Conservation (phyloP, 2,329 filamentous ascomycete species). For the Orbilia oligospora region DNA sequence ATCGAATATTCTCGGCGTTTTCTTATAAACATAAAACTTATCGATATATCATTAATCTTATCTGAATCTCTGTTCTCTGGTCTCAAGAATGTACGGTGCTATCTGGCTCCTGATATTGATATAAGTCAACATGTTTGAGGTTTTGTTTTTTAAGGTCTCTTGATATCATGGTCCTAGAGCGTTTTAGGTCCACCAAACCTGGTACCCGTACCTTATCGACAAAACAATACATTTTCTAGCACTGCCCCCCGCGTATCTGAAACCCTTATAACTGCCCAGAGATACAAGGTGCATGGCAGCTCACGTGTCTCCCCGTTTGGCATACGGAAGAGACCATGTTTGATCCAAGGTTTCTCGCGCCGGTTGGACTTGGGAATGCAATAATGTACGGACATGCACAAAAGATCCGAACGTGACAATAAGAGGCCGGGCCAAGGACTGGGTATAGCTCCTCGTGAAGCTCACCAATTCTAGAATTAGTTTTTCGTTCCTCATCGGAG, state of each 20-base stretch:
- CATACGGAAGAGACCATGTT: conserved; percentile 10
- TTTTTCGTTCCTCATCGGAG: conserved; percentile 21
- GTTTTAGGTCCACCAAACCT: no score
- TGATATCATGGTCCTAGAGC: not conserved
- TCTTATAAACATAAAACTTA: no score
- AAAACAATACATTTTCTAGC: not conserved
- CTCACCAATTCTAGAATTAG: conserved; percentile 6
- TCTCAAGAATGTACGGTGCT: not conserved
- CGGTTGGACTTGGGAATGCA: not conserved
- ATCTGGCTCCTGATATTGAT: not conserved
- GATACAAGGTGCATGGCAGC: not conserved
- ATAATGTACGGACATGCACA: not conserved
- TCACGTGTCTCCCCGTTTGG: conserved; percentile 13
- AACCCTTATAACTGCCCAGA: not conserved
- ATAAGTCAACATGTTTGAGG: not conserved
- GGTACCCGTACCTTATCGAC: not conserved
- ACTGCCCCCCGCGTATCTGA: not conserved
- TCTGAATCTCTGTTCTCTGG: not conserved
- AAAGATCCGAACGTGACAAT: not conserved
- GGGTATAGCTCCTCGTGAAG: not conserved
- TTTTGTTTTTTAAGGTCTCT: not conserved
- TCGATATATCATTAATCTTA: no score
- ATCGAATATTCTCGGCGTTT: no score
- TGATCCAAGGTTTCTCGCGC: conserved; percentile 4
- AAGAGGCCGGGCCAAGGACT: no score